Evolutionary conservation across 441 rosid species (phyloP).

Genomic region (Populus trichocarpa): DNA sequence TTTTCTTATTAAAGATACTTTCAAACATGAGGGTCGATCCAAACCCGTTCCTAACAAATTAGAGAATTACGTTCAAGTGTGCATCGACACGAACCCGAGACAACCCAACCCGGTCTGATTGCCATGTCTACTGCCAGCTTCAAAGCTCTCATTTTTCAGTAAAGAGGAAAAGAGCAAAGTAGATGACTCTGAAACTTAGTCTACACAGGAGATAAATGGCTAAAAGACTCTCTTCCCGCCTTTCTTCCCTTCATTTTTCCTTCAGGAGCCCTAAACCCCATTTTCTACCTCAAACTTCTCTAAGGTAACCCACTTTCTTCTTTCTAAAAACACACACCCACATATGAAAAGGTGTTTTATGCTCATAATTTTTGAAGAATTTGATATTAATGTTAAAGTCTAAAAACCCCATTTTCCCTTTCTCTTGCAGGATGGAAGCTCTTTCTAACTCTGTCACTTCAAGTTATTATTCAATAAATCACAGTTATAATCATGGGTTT

Average conservation of each 20-base stretch:
- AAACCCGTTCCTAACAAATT: too few relatives aligned
- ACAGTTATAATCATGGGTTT: conserved; percentile 11
- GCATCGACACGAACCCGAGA: too few relatives aligned
- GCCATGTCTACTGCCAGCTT: not conserved
- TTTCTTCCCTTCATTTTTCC: conserved; percentile 9
- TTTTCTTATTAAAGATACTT: too few relatives aligned
- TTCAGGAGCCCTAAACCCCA: conserved; percentile 11
- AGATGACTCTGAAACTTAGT: not conserved
- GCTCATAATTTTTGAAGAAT: not conserved
- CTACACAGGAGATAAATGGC: conserved; percentile 13
- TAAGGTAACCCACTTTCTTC: conserved; percentile 20
- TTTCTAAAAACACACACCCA: too few relatives aligned
- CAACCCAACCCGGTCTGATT: not conserved
- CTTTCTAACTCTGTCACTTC: conserved; percentile 5
- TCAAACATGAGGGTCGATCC: too few relatives aligned
- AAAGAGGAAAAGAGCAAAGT: not conserved
- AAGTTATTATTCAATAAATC: not conserved
- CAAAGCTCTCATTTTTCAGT: not conserved
- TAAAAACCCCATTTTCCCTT: not conserved
- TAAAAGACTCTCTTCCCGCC: conserved; percentile 24
- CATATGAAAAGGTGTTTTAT: not conserved
- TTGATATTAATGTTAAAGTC: not conserved
- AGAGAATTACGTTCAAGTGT: too few relatives aligned
- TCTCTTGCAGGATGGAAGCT: conserved; percentile 26
- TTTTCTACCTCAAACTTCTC: conserved; percentile 3